Base-by-base conservation (phyloP, 23 red algal genomes). In the Porphyridium purpureum region DNA sequence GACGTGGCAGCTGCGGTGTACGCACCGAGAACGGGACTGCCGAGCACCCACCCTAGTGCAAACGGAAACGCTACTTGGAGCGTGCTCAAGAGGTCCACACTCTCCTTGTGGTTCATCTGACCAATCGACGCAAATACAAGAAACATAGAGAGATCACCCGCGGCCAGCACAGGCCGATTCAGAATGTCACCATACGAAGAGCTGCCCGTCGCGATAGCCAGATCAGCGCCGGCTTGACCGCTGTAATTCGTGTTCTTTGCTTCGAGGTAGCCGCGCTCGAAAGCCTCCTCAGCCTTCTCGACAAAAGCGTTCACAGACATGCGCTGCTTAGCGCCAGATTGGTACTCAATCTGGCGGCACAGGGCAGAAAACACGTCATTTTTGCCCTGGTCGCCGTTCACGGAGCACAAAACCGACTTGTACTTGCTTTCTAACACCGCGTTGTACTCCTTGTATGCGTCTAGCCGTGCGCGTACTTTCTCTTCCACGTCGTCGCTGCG, bases 401-500 rank as follows among this genome's bases (percentile, higher is more conserved):
- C 49, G 38, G 44, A 67, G 23, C 48, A 50, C 48, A 98, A 25
- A 19, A 73, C 59, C 24, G 41, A 11, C 21, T 36, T 55, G 50
- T 86, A 98, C 21, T 83, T 66, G n/a, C 73, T 55, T 24, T 67
- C 55, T 33, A 98, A 69, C 33, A 68, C 61, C n/a, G 54, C 25
- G 21, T 51, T 48, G 22, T 74, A 44, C 52, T 60, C 31, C 23
- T 63, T 25, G 59, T 74, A 74, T 2, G 40, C 26, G 5, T 9
- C 7, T 47, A 62, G 20, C 15, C 57, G 31, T 5, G 38, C 17
- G 11, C 38, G 41, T 29, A 83, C 77, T 53, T 79, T 98, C 46
- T 98, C 78, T 60, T 75, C 79, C 9, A 73, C 74, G 53, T 98
- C 90, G 52, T 98, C 90, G 0, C 64, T 75, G 15, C 90, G 75